Conservation (phyloP, 768 basidiomycete species). For the Gloeopeniophorella convolvens region DNA sequence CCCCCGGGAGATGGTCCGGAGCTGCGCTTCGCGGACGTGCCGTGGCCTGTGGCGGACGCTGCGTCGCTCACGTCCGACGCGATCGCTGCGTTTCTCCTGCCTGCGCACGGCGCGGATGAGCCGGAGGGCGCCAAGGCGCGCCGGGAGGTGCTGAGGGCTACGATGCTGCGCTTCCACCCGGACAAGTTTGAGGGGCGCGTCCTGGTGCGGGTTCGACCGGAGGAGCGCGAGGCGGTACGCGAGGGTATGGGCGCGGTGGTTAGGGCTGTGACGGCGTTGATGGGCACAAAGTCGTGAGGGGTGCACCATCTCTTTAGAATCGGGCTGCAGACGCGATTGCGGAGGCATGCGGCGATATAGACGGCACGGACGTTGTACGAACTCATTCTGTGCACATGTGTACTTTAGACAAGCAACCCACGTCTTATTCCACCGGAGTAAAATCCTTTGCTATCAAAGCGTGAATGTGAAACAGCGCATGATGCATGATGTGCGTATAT, state of each 20-base stretch:
- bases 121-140: slow-evolving; percentile 28
- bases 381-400: too few relatives aligned
- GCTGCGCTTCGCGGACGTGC: slow-evolving; percentile 46
- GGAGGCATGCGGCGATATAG: too few relatives aligned
- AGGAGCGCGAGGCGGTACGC: slow-evolving; percentile 43
- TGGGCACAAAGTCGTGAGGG: slow-evolving; percentile 22
- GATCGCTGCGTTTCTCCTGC: slow-evolving; percentile 47
- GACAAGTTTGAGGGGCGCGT: slow-evolving; percentile 69
- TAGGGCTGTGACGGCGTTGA: slow-evolving; percentile 50
- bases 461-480: too few relatives aligned
- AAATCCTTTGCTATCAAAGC: too few relatives aligned
- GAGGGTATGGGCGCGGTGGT: slow-evolving; percentile 61
- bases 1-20: slow-evolving; percentile 15
- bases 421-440: too few relatives aligned
- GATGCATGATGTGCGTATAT: too few relatives aligned
- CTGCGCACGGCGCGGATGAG: slow-evolving; percentile 34
- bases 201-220: slow-evolving; percentile 42
- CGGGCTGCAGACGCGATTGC: too few relatives aligned
- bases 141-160: slow-evolving; percentile 51
- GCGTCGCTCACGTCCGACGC: slow-evolving; percentile 33
- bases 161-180: slow-evolving; percentile 63
- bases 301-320: too few relatives aligned
- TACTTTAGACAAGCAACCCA: too few relatives aligned
- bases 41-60: slow-evolving; percentile 48
- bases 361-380: too few relatives aligned